These are phyloP conservation scores for Saccharum officinarum DNA, from an alignment of 176 grass and related monocot genomes.

Conservation along the genomic window DNA sequence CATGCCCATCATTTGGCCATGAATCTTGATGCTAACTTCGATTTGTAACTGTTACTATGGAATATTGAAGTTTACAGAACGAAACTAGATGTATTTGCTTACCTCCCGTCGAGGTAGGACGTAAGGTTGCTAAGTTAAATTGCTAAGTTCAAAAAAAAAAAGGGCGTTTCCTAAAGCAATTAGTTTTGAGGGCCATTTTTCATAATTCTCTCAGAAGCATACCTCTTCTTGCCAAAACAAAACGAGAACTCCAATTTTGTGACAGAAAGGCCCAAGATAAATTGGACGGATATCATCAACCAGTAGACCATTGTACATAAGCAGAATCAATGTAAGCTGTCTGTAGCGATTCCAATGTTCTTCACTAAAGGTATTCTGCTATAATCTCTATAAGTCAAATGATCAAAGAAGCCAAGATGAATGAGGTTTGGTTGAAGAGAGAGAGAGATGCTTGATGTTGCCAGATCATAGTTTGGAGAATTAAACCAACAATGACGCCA, in stretches of 20 bases:
- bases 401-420: neutral
- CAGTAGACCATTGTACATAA: neutral
- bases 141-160: too few relatives aligned
- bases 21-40: too few relatives aligned
- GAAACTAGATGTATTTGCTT: too few relatives aligned
- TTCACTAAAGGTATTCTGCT: neutral
- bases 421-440: neutral
- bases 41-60: too few relatives aligned
- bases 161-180: too few relatives aligned
- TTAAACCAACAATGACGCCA: fast-evolving
- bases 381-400: fast-evolving
- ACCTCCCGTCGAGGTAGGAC: too few relatives aligned
- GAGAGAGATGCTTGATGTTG: neutral
- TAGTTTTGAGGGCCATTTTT: too few relatives aligned
- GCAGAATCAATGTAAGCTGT: neutral
- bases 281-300: neutral
- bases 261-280: slow-evolving; percentile 22
- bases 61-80: too few relatives aligned
- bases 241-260: neutral
- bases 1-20: too few relatives aligned
- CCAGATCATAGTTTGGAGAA: fast-evolving
- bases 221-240: neutral
- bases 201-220: too few relatives aligned
- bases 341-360: slow-evolving; percentile 13
- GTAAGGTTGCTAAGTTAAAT: too few relatives aligned